Conservation (phyloP, 495 filamentous ascomycete species). For the Neurospora sp. region DNA sequence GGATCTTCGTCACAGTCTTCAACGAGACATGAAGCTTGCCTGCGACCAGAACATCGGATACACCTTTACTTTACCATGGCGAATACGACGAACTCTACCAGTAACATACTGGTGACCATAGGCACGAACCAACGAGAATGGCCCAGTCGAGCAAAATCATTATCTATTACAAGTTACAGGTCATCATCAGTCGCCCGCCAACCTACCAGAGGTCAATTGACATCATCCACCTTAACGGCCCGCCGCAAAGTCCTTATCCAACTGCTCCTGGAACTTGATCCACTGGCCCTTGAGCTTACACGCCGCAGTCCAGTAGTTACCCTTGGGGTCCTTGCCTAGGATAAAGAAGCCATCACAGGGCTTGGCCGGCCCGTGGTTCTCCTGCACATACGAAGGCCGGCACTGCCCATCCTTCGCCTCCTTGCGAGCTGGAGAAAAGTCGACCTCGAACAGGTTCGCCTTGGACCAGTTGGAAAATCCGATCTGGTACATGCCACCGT, state of each 20-base stretch:
- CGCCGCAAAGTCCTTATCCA: slow-evolving; percentile 13
- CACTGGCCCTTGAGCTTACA: slow-evolving; percentile 25
- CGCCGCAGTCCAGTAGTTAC: slow-evolving; percentile 39
- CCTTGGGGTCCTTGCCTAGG: slow-evolving; percentile 38
- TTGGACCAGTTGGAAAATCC: slow-evolving; percentile 38
- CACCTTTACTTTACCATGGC: neutral
- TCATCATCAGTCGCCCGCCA: neutral
- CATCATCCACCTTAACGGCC: neutral
- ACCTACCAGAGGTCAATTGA: neutral
- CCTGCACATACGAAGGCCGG: slow-evolving; percentile 19
- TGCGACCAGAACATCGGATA: neutral
- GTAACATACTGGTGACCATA: neutral
- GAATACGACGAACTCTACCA: neutral
- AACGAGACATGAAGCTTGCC: no score
- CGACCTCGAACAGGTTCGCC: slow-evolving; percentile 29
- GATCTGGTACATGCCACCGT: slow-evolving; percentile 29
- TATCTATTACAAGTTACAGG: neutral
- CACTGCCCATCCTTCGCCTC: neutral
- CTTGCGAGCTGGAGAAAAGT: slow-evolving; percentile 30
- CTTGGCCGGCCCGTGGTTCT: slow-evolving; percentile 22
- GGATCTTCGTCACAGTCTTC: no score
- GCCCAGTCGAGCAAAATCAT: neutral
- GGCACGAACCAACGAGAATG: no score
- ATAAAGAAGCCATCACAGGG: slow-evolving; percentile 27
- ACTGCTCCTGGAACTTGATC: slow-evolving; percentile 23